These are phyloP conservation scores for Corchorus capsularis DNA, from an alignment of 345 rosid genomes.

Conservation along the genomic window DNA sequence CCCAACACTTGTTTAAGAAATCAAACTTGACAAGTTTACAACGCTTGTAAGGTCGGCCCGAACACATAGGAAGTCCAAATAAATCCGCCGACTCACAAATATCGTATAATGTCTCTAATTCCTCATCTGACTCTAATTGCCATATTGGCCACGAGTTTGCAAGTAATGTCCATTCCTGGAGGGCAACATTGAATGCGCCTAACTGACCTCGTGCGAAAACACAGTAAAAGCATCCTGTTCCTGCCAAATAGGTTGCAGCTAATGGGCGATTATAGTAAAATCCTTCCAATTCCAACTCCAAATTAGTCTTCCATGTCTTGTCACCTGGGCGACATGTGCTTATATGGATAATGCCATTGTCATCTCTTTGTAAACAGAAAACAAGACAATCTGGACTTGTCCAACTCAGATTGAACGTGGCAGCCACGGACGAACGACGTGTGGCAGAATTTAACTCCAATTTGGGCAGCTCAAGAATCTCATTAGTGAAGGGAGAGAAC, in stretches of 20 bases:
- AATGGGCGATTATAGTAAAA: background rate
- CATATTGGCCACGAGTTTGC: background rate
- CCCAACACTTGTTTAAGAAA: too few species aligned
- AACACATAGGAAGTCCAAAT: too few species aligned
- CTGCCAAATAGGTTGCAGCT: background rate
- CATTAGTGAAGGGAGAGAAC: too few species aligned
- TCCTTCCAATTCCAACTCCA: background rate
- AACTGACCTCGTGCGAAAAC: background rate
- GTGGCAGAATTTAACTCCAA: too few species aligned
- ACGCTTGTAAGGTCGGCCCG: too few species aligned
- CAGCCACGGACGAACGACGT: too few species aligned
- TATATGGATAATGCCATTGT: background rate
- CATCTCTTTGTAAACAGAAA: background rate
- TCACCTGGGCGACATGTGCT: background rate
- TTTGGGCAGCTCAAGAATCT: too few species aligned
- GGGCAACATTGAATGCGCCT: background rate
- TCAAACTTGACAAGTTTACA: too few species aligned
- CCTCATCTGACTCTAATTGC: too few species aligned
- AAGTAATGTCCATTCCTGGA: background rate
- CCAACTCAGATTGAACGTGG: too few species aligned
- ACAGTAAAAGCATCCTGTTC: background rate
- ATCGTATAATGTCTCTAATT: too few species aligned
- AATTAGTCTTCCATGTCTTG: background rate
- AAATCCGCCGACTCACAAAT: too few species aligned
- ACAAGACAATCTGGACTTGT: background rate